Base-by-base conservation (phyloP, 176 grass and related monocot genomes). In the Puya raimondii region DNA sequence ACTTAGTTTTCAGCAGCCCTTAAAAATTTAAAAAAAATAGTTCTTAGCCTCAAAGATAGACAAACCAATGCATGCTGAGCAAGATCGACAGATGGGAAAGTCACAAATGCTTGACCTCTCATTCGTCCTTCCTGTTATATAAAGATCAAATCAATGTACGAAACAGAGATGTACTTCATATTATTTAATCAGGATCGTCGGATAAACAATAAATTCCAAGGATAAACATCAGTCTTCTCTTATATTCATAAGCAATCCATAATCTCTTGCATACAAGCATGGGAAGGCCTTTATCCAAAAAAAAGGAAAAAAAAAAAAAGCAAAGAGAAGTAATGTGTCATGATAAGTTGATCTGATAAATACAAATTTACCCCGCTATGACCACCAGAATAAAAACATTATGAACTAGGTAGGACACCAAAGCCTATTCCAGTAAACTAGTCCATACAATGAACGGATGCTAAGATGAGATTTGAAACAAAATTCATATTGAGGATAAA, bases 61-160 rank as follows among this genome's bases (percentile, higher is more conserved):
- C 83, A 70, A 61, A 96, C 88, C 89, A 97, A 74, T 14, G 86
- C 94, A 33, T 10, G 42, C 16, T 97, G 77, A 72, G 86, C 89
- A 63, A 90, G 81, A 82, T 92, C 82, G 47, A 80, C 69, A 6
- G 77, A 90, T 48, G 89, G 86, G 88, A 97, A 97, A 57, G 89
- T 97, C 79, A 97, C 84, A 58, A 97, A 97, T 21, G 94, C 89
- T 87, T 97, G 94, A 17, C 94, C 94, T 17, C 84, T 78, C 89
- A 97, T 92, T 42, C 89, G 80, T 47, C 94, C 89, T 72, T 92
- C 89, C 94, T 96, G 72, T 4, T 73, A 79, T 17, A 71, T 50
- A 22, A 89, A 70, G 29, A 80, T 57, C 66, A 76, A 64, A 68
- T 52, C 23, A 68, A 57, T 71, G 49, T 2, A 66, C 49, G 53